Evolutionary conservation across 257 asterid genomes (phyloP), one percentile per base, ranked within the genome.

Genomic region (Capsicum baccatum): DNA sequence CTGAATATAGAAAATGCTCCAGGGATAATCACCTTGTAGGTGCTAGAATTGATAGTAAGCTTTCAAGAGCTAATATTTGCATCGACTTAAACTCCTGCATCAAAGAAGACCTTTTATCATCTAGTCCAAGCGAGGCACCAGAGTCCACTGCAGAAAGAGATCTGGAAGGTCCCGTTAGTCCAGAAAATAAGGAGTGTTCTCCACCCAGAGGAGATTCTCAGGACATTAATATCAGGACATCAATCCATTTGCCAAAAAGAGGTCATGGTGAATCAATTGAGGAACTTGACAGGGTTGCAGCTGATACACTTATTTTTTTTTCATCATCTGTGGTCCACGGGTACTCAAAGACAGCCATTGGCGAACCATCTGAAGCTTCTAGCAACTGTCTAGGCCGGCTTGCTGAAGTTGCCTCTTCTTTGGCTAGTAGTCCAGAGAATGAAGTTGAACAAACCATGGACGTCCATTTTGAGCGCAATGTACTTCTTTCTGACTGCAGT

Each of bases 121-220:
- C 85, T 26, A 63, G 39, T 21, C 64, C 78, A 42, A 39, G 59
- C 54, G 62, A 19, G 60, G 76, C 58, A 79, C 67, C 10, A 39
- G 80, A 80, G 83, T 48, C 85, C 55, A 83, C 84, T 15, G 76
- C 58, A 17, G 86, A 63, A 64, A 54, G 70, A n/a, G 92, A 86
- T 86, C 56, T 93, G 84, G 86, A 86, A 85, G 92, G 91, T 16
- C 92, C 93, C 2, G 79, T 84, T 74, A 90, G 97, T 87, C 94
- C 93, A 15, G 93, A 91, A 47, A 92, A 90, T 56, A 89, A 91
- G 87, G 94, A 92, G 83, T 85, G 89, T 58, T 84, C 90, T 89
- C 92, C 93, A 81, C 94, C 92, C 6, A 89, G 91, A 88, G 95
- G 90, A 71, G 84, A 86, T 79, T 86, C 92, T 4, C 88, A 87